Base-by-base conservation (phyloP, 1,284 basidiomycete genomes). In the Phellopilus nigrolimitatus region DNA sequence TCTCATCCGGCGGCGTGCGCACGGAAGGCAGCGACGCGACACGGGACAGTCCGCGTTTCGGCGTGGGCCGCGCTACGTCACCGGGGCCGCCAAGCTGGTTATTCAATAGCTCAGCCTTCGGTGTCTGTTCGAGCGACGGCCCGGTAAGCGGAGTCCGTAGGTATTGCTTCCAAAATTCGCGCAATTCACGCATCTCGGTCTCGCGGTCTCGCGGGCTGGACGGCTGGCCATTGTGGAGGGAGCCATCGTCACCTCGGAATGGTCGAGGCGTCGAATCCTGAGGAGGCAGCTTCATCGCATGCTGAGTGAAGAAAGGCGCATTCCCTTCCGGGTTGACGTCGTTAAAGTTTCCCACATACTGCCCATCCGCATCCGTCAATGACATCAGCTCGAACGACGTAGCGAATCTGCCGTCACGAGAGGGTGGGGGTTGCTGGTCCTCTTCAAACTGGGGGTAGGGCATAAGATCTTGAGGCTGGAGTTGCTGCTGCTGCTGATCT, bases 131-230 rank as follows among this genome's bases (percentile, higher is more conserved):
- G 13, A 63, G 60, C 2, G 65, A 64, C 15, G 76, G 71, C 1
- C 75, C 78, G 36, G 73, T 75, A n/a, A 82, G 63, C 21, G 84
- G 85, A 15, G 83, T 88, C 40, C 78, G 74, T 69, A 88, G 76
- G 60, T 83, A 88, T 59, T 79, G 72, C 65, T 76, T 85, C 87
- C 86, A 89, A 59, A 87, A 80, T 49, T 88, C 83, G 46, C 74
- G 71, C 60, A 86, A 61, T 58, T 87, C 82, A 54, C 73, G 71
- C 56, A 71, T 69, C 42, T 83, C 82, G 27, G 65, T 66, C 39
- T 78, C 70, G 10, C 48, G 42, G 15, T 59, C 73, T 64, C 56
- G 71, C 62, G 24, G 50, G 19, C 56, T 39, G 0, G 66, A 60
- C 9, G 60, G 9, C 15, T 48, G 39, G 17, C 10, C 34, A 4